Conservation (phyloP, 495 filamentous ascomycete genomes). For the Neurospora sp. region DNA sequence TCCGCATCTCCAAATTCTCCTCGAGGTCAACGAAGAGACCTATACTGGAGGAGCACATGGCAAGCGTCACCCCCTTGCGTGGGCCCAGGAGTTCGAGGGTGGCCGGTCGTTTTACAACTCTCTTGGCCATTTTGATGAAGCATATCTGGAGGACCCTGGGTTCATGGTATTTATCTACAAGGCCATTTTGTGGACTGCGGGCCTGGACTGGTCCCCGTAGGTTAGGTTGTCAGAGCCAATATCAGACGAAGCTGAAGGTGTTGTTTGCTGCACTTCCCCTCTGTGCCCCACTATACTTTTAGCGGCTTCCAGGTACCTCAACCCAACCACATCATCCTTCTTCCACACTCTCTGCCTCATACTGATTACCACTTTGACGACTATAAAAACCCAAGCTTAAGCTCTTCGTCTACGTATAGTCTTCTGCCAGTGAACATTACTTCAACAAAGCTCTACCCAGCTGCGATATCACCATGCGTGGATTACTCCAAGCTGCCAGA, state of each 20-base stretch:
- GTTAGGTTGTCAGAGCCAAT: not conserved
- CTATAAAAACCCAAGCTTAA: not conserved
- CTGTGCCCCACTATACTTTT: not conserved
- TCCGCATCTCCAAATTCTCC: slow-evolving; percentile 15
- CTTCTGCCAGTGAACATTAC: not conserved
- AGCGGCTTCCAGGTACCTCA: not conserved
- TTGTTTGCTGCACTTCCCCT: not conserved
- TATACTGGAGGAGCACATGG: slow-evolving; percentile 25
- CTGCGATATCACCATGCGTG: not conserved
- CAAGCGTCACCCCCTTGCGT: slow-evolving; percentile 24
- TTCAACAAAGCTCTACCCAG: not conserved
- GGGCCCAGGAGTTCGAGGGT: slow-evolving; percentile 28
- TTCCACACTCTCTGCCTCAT: not conserved
- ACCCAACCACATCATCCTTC: not conserved
- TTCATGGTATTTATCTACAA: slow-evolving; percentile 22
- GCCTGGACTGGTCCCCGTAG: not conserved
- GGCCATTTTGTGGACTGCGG: slow-evolving; percentile 27
- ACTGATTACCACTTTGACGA: not conserved
- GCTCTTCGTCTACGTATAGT: not conserved
- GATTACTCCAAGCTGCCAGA: not conserved
- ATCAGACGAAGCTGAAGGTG: not conserved
- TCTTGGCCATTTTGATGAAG: slow-evolving; percentile 31
- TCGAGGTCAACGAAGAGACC: slow-evolving; percentile 20
- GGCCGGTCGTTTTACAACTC: slow-evolving; percentile 29
- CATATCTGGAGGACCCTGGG: slow-evolving; percentile 20